phyloP scores from a whole-genome alignment of 169 alveolate species.

The Cystoisospora suis region DNA sequence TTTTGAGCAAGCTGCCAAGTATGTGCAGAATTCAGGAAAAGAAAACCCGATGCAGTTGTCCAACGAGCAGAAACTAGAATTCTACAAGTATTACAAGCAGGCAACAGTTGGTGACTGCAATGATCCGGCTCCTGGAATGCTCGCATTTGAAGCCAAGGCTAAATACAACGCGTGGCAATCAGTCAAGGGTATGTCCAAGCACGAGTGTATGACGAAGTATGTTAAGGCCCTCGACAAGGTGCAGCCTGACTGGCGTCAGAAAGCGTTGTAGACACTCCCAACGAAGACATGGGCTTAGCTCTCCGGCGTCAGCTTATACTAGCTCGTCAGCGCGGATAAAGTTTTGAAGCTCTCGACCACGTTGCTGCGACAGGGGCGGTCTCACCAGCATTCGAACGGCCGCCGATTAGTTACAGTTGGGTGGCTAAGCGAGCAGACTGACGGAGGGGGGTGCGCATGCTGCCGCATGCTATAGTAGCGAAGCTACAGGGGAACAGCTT shows the following conservation, averaged over 20 bases:
- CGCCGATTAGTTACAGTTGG: too few species aligned
- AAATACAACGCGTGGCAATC: slow-evolving; percentile 34
- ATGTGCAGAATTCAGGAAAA: slow-evolving; percentile 4
- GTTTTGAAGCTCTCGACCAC: too few species aligned
- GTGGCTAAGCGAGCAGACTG: too few species aligned
- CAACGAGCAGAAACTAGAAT: slow-evolving; percentile 22
- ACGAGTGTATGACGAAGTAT: slow-evolving; percentile 15
- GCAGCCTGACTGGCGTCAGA: slow-evolving; percentile 29
- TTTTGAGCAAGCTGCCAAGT: slow-evolving; percentile 29
- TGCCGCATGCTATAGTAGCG: too few species aligned
- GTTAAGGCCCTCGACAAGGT: slow-evolving; percentile 7
- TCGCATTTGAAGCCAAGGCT: slow-evolving; percentile 6
- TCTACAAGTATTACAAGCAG: slow-evolving; percentile 51
- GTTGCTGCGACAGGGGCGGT: too few species aligned
- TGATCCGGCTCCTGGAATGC: slow-evolving; percentile 19
- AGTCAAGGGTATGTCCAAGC: slow-evolving; percentile 36
- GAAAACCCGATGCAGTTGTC: slow-evolving; percentile 29
- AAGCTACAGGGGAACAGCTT: too few species aligned
- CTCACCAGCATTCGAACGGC: too few species aligned
- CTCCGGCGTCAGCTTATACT: too few species aligned
- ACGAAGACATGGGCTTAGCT: too few species aligned
- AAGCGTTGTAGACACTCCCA: not conserved
- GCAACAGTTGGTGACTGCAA: slow-evolving; percentile 46
- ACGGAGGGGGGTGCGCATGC: too few species aligned
- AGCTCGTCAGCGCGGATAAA: too few species aligned